Percentiles rank a stretch among this genome's conserved stretches.
Evolutionary conservation across 1,139 yeast species (phyloP).

Genomic region (Petasospora fabianii): DNA sequence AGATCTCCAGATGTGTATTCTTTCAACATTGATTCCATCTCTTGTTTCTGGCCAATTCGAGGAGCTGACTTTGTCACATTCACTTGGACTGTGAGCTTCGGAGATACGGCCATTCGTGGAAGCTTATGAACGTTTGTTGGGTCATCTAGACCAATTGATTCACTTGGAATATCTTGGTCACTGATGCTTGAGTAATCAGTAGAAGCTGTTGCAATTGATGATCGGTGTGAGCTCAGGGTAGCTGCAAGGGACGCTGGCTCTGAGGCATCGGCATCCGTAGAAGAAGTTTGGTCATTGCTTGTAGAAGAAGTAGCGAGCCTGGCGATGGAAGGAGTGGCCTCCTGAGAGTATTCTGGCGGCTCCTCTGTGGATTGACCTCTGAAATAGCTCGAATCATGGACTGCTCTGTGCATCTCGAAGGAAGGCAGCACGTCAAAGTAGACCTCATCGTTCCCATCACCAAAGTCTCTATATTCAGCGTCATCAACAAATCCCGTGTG

Average conservation of each 20-base stretch:
- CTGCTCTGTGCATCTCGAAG: constrained; percentile 58
- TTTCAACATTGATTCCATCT: constrained; percentile 34
- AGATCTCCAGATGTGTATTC: constrained; percentile 55
- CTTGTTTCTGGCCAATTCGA: constrained; percentile 18
- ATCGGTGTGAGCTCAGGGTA: not conserved
- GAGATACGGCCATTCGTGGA: constrained; percentile 12
- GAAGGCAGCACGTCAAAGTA: constrained; percentile 52
- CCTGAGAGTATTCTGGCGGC: constrained; percentile 6
- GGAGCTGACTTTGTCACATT: constrained; percentile 36
- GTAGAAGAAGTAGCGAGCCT: not conserved
- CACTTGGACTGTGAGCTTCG: constrained; percentile 32
- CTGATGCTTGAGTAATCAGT: not conserved
- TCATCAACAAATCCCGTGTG: constrained; percentile 7
- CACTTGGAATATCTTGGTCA: not conserved
- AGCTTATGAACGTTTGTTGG: constrained; percentile 18
- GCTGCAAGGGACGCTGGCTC: too few species aligned
- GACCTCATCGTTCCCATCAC: constrained; percentile 15
- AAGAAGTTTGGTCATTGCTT: too few species aligned
- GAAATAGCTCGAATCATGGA: constrained; percentile 40
- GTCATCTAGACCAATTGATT: constrained; percentile 4
- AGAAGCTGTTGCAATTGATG: not conserved
- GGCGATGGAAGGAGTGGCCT: not conserved
- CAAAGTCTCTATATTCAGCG: constrained; percentile 5
- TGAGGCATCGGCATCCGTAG: too few species aligned
- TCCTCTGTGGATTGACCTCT: constrained; percentile 2